Percentiles rank a stretch among this genome's conserved stretches.
These are phyloP conservation scores for Hapsidospora chrysogenum DNA, from an alignment of 495 filamentous ascomycete species.

Conservation along the genomic window DNA sequence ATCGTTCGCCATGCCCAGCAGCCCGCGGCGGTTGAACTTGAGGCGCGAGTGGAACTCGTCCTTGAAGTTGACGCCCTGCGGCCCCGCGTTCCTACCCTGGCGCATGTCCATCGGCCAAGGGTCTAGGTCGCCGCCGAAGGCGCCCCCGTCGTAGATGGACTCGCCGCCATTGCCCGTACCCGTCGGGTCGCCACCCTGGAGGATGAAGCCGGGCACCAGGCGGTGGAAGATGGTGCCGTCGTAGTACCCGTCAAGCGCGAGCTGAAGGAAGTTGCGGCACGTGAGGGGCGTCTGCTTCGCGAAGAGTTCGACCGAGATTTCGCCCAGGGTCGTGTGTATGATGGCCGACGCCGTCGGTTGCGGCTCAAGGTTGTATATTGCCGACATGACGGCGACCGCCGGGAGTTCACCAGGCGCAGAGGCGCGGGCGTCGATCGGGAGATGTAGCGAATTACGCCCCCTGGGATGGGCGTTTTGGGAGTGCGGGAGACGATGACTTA, in stretches of 20 bases:
- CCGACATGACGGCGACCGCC: constrained; percentile 55
- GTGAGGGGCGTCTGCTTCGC: constrained; percentile 84
- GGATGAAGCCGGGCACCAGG: constrained; percentile 74
- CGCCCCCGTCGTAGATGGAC: constrained; percentile 74
- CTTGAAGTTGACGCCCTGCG: constrained; percentile 44
- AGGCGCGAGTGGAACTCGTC: constrained; percentile 87
- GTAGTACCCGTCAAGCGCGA: constrained; percentile 89
- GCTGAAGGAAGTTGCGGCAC: constrained; percentile 90
- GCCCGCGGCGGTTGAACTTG: constrained; percentile 80
- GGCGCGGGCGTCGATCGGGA: no score
- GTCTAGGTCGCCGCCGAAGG: constrained; percentile 46
- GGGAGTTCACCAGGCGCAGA: no score
- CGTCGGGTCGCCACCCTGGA: constrained; percentile 79
- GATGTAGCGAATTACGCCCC: no score
- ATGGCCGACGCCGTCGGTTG: constrained; percentile 80
- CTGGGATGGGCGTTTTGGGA: no score
- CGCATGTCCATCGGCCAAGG: constrained; percentile 46
- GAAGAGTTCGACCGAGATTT: constrained; percentile 81
- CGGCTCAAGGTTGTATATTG: constrained; percentile 87
- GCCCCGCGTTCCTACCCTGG: constrained; percentile 36
- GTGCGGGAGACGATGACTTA: no score
- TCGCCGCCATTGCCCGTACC: constrained; percentile 82
- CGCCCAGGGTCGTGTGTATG: constrained; percentile 75
- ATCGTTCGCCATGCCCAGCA: constrained; percentile 86
- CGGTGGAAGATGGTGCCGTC: constrained; percentile 85